Evolutionary conservation across 768 basidiomycete genomes (phyloP).

Genomic region (Boletus rex-veris): DNA sequence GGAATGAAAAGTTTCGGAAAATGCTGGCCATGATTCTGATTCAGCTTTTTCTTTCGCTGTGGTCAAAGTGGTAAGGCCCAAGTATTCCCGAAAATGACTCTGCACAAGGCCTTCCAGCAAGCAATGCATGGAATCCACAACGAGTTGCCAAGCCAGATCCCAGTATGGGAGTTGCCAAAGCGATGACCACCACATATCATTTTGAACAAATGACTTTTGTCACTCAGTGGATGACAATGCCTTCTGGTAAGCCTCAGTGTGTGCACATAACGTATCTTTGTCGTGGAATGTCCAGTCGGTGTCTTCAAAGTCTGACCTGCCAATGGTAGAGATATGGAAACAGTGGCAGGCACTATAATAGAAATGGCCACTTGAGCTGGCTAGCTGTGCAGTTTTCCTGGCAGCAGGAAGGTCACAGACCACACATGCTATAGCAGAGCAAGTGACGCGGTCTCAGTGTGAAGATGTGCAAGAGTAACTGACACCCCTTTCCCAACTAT

Average conservation of each 20-base stretch:
- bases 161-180: background rate
- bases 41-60: no score
- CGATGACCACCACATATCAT: background rate
- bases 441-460: no score
- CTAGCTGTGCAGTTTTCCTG: no score
- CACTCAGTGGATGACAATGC: no score
- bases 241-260: no score
- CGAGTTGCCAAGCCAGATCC: background rate
- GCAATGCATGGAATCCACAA: background rate
- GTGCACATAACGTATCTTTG: background rate
- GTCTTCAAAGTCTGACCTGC: constrained; percentile 1
- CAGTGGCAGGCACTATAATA: constrained; percentile 31
- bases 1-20: no score
- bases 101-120: background rate
- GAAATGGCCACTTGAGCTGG: no score
- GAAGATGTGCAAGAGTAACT: no score
- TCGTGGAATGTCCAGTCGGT: constrained; percentile 14
- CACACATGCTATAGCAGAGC: constrained; percentile 21
- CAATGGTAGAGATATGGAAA: constrained; percentile 2
- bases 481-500: no score
- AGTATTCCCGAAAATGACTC: no score
- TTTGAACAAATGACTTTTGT: background rate
- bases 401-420: constrained; percentile 32
- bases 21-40: no score
- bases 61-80: background rate